phyloP scores from a whole-genome alignment of 1,139 yeast species.

The Candida sanyaensis region DNA sequence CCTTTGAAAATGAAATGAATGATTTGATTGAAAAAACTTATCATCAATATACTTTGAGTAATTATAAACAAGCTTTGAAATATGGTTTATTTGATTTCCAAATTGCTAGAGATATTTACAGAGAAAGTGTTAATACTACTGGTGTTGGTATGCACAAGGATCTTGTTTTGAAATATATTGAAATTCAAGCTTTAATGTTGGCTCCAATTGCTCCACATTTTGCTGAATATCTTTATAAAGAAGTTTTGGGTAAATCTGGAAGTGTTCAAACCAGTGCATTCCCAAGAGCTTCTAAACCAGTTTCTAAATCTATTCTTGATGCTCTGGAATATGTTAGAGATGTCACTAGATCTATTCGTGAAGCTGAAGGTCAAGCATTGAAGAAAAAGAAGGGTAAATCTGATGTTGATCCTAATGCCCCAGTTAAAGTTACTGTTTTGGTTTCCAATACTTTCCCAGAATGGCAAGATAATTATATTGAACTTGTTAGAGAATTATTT shows the following conservation, averaged over 20 bases:
- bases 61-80: constrained; percentile 88
- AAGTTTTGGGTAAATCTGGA: constrained; percentile 60
- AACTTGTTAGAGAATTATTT: constrained; percentile 77
- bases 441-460: constrained; percentile 87
- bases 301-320: constrained; percentile 61
- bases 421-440: constrained; percentile 71
- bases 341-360: constrained; percentile 83
- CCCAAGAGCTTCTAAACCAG: constrained; percentile 72
- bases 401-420: constrained; percentile 70
- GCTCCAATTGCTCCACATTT: constrained; percentile 97
- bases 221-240: constrained; percentile 86
- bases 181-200: constrained; percentile 77
- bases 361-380: constrained; percentile 82
- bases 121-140: constrained; percentile 68
- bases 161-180: constrained; percentile 78
- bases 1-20: constrained; percentile 95
- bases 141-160: constrained; percentile 76
- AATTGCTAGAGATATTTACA: constrained; percentile 92
- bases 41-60: constrained; percentile 68
- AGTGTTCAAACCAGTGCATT: constrained; percentile 75
- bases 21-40: constrained; percentile 71
- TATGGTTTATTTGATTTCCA: constrained; percentile 92
- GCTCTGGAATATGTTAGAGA: constrained; percentile 78
- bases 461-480: constrained; percentile 92
- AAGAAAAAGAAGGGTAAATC: constrained; percentile 90